Percentiles rank a stretch among this genome's conserved stretches.
These are phyloP conservation scores for Chaetomium sp. DNA, from an alignment of 2,329 filamentous ascomycete species.

Conservation along the genomic window DNA sequence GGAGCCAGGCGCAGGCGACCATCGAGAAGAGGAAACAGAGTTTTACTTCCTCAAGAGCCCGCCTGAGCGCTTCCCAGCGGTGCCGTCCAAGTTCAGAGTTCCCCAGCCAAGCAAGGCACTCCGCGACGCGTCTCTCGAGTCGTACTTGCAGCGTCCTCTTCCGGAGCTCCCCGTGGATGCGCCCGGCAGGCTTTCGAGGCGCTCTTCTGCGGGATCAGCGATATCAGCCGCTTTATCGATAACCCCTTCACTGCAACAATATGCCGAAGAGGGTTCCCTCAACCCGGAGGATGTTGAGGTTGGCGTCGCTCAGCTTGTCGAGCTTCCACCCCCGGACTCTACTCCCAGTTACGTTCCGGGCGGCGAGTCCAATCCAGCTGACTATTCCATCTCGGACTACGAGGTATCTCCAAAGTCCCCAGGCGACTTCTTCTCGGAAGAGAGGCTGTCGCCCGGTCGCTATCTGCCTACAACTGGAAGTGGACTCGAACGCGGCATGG, in stretches of 20 bases:
- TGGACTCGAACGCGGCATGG: conserved; percentile 27
- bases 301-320: conserved; percentile 32
- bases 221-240: conserved; percentile 33
- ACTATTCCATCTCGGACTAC: conserved; percentile 35
- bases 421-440: conserved; percentile 15
- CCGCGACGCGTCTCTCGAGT: conserved; percentile 33
- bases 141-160: conserved; percentile 37
- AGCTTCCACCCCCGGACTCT: conserved; percentile 7
- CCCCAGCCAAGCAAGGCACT: conserved; percentile 41
- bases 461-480: conserved; percentile 31
- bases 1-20: conserved; percentile 7
- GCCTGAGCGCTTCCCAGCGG: conserved; percentile 36
- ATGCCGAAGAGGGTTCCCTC: conserved; percentile 30
- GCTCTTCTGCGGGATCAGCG: conserved; percentile 30
- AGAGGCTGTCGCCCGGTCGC: conserved; percentile 22
- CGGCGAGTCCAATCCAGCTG: conserved; percentile 1
- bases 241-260: conserved; percentile 34
- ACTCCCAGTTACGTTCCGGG: conserved; percentile 2
- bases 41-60: conserved; percentile 40
- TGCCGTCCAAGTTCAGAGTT: conserved; percentile 10
- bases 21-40: conserved; percentile 24
- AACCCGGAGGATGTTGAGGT: conserved; percentile 35
- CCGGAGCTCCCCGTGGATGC: conserved; percentile 37
- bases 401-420: conserved; percentile 31
- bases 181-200: conserved; percentile 19